These are phyloP conservation scores for Thuidium tamariscinum DNA, from an alignment of 225 moss, liverwort and hornwort genomes.

Conservation along the genomic window DNA sequence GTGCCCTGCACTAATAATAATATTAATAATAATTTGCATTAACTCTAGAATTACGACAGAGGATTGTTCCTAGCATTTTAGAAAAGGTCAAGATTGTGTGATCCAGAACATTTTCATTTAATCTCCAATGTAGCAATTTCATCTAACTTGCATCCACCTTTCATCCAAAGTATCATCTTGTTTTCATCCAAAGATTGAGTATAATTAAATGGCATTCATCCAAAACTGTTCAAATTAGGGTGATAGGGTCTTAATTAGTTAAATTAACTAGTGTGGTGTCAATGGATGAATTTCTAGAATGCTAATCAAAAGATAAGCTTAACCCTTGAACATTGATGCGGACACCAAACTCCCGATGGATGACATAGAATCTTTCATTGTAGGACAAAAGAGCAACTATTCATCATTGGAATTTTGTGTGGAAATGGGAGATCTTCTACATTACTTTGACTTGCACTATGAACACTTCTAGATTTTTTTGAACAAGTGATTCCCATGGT, in stretches of 20 bases:
- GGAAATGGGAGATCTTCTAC: too few relatives aligned
- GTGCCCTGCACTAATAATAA: too few relatives aligned
- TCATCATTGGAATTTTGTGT: too few relatives aligned
- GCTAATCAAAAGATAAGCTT: too few relatives aligned
- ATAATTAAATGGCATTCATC: not conserved
- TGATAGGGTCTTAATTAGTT: not conserved
- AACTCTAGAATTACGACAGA: not conserved
- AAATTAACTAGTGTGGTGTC: not conserved
- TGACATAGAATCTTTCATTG: too few relatives aligned
- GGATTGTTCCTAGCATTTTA: not conserved
- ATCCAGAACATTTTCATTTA: not conserved
- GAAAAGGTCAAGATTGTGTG: not conserved
- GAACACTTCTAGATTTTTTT: too few relatives aligned
- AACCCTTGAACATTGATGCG: too few relatives aligned
- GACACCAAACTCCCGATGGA: too few relatives aligned
- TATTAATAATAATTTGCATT: not conserved
- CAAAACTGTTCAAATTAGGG: not conserved
- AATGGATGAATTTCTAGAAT: not conserved
- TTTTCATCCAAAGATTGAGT: not conserved
- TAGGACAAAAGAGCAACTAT: too few relatives aligned
- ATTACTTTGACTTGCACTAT: too few relatives aligned
- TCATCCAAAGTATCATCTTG: accelerated
- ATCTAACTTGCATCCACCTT: not conserved
- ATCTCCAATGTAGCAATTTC: not conserved
- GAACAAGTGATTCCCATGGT: too few relatives aligned